Conservation (phyloP, 2,329 filamentous ascomycete species). For the Colletotrichum orchidophilum region DNA sequence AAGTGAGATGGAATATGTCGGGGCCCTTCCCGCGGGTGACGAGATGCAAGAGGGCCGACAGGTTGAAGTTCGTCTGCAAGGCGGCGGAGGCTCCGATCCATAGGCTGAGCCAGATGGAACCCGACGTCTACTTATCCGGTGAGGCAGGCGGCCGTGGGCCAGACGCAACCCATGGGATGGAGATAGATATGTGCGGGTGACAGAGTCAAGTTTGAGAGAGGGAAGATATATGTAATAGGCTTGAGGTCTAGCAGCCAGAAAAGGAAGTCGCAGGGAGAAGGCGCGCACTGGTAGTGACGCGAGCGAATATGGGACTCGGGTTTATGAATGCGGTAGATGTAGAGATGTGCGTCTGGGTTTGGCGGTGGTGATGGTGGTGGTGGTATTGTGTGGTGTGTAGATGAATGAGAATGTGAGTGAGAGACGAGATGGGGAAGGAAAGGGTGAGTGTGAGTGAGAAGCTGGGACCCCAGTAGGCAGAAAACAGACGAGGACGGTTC, state of each 20-base stretch:
- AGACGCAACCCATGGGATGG: constrained; percentile 28
- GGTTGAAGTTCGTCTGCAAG: constrained; percentile 24
- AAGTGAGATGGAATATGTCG: constrained; percentile 10
- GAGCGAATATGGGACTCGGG: background rate
- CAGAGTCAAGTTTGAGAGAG: background rate
- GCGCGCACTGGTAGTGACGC: background rate
- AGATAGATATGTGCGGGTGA: background rate
- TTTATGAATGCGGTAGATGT: constrained; percentile 14
- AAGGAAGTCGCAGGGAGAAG: background rate
- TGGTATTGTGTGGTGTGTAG: background rate
- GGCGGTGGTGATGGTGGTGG: background rate
- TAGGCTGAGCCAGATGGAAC: constrained; percentile 10
- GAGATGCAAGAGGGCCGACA: constrained; percentile 34
- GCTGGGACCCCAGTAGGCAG: constrained; percentile 6
- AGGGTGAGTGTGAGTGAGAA: constrained; percentile 1
- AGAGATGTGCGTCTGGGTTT: background rate
- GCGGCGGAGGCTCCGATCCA: constrained; percentile 25
- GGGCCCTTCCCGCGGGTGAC: constrained; percentile 32
- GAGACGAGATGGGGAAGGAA: constrained; percentile 3
- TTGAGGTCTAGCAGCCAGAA: background rate
- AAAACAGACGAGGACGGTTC: constrained; percentile 20
- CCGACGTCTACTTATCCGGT: constrained; percentile 10
- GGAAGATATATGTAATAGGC: background rate
- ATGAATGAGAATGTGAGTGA: constrained; percentile 1
- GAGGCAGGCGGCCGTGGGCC: constrained; percentile 1